Percentiles rank a stretch among this genome's conserved stretches.
Evolutionary conservation across 768 basidiomycete species (phyloP).

Genomic region (Cytidiella melzeri): DNA sequence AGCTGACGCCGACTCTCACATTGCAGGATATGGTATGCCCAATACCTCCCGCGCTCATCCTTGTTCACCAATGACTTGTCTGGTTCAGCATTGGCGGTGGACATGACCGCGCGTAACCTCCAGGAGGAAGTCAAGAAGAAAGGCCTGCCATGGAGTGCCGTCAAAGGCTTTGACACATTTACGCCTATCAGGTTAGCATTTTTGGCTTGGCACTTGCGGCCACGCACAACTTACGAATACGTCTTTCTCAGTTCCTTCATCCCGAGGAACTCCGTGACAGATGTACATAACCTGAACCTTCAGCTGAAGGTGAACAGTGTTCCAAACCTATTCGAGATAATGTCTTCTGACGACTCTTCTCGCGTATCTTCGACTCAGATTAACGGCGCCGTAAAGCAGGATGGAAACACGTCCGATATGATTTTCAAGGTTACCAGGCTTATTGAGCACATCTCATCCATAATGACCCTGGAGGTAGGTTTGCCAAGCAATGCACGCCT

Average conservation of each 20-base stretch:
- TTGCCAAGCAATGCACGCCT: background rate
- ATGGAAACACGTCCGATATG: conserved; percentile 85
- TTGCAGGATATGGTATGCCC: conserved; percentile 85
- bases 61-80: too few relatives aligned
- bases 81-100: conserved; percentile 90
- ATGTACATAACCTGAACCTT: conserved; percentile 73
- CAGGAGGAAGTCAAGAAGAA: conserved; percentile 90
- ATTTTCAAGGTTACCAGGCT: conserved; percentile 86
- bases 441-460: conserved; percentile 87
- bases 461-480: conserved; percentile 90
- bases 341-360: too few relatives aligned
- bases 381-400: conserved; percentile 78
- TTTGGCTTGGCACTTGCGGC: conserved; percentile 6
- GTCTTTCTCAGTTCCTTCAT: conserved; percentile 84
- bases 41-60: too few relatives aligned
- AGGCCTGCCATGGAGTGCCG: conserved; percentile 96
- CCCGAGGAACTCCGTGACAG: conserved; percentile 58
- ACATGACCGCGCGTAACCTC: conserved; percentile 94
- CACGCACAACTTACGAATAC: background rate
- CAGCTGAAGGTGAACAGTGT: conserved; percentile 70
- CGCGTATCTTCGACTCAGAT: conserved; percentile 41
- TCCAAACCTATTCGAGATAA: too few relatives aligned
- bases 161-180: conserved; percentile 96
- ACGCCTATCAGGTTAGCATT: conserved; percentile 73
- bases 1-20: conserved; percentile 62